These are phyloP conservation scores for Sinapis alba DNA, from an alignment of 441 rosid genomes.

Conservation along the genomic window DNA sequence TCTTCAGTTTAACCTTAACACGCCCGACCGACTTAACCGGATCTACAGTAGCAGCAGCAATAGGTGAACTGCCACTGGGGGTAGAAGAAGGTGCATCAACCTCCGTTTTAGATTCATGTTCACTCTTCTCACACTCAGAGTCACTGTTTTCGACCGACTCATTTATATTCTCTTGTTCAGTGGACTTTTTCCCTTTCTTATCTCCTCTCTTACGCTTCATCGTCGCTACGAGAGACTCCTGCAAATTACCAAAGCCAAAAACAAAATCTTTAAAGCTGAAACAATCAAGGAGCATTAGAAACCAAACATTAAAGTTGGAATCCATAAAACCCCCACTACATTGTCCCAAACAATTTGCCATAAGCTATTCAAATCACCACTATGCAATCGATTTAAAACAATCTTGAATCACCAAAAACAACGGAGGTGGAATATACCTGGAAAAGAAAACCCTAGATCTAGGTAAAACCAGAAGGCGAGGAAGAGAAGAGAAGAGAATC, in stretches of 20 bases:
- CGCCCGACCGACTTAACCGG: constrained; percentile 65
- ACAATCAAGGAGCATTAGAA: not conserved
- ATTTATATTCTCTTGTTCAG: constrained; percentile 31
- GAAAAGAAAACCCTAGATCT: constrained; percentile 36
- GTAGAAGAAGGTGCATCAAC: constrained; percentile 78
- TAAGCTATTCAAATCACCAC: not conserved
- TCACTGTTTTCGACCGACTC: constrained; percentile 44
- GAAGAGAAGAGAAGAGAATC: no score
- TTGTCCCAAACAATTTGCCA: not conserved
- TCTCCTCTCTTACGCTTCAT: constrained; percentile 95
- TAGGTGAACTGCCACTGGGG: constrained; percentile 61
- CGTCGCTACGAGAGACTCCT: constrained; percentile 8
- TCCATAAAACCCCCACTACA: not conserved
- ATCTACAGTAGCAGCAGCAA: constrained; percentile 50
- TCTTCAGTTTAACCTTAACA: constrained; percentile 86
- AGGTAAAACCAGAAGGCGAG: no score
- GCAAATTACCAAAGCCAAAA: not conserved
- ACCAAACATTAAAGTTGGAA: not conserved
- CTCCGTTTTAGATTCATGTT: constrained; percentile 64
- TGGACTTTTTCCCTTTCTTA: constrained; percentile 60
- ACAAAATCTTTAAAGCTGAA: not conserved
- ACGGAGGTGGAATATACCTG: not conserved
- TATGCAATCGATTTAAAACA: not conserved
- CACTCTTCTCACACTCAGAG: constrained; percentile 48
- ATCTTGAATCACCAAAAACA: not conserved